Conservation (phyloP, 176 grass and related monocot genomes). For the Tuctoria greenei region DNA sequence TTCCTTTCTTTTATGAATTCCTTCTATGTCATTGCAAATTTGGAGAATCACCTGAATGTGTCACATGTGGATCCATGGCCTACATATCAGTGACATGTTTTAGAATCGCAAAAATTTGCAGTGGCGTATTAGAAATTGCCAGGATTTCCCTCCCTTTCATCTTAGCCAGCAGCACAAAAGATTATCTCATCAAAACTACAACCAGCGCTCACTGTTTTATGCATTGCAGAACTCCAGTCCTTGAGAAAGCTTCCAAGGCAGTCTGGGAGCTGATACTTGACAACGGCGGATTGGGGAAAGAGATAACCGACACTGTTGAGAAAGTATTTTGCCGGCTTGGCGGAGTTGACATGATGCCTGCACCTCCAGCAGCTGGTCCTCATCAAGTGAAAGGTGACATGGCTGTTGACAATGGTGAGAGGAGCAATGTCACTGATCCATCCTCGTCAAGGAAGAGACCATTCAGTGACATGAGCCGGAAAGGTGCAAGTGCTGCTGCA, state of each 20-base stretch:
- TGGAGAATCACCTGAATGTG: neutral
- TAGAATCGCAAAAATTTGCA: neutral
- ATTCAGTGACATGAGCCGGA: conserved; percentile 33
- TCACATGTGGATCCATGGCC: neutral
- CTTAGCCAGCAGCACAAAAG: neutral
- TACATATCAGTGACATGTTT: neutral
- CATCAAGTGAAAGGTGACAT: conserved; percentile 39
- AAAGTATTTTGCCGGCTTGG: conserved; percentile 75
- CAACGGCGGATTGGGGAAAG: conserved; percentile 67
- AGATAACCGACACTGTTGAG: conserved; percentile 81
- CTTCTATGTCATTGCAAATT: neutral
- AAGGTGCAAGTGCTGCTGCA: conserved; percentile 26
- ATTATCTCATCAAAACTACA: neutral
- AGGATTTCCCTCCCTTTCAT: neutral
- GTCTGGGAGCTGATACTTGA: conserved; percentile 96
- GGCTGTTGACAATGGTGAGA: conserved; percentile 41
- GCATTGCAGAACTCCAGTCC: conserved; percentile 74
- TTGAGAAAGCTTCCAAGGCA: conserved; percentile 89
- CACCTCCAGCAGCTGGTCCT: conserved; percentile 23
- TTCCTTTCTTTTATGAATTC: neutral
- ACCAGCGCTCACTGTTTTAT: conserved; percentile 25
- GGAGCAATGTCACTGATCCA: conserved; percentile 24
- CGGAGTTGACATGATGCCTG: conserved; percentile 43
- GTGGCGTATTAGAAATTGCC: neutral
- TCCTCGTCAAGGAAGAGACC: conserved; percentile 57